A percentile compares a stretch with the other conserved stretches of the same genome.
Evolutionary conservation across 257 asterid genomes (phyloP).

Genomic region (Gentiana dahurica): DNA sequence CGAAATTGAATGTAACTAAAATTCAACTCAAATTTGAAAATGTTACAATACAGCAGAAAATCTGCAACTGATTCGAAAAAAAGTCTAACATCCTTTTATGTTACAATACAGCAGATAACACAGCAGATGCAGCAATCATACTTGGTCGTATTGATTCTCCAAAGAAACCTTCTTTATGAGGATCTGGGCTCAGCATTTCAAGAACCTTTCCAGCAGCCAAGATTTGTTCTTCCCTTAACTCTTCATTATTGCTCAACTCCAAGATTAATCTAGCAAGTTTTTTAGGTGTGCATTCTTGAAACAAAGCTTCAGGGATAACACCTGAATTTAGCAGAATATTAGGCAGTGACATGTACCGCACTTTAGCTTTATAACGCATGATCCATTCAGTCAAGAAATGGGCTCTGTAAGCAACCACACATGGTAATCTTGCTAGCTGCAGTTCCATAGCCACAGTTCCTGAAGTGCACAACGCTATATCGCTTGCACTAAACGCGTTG

Average conservation of each 20-base stretch:
- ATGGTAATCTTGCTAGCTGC: slow-evolving; percentile 92
- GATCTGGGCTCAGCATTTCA: slow-evolving; percentile 32
- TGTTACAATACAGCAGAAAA: no score
- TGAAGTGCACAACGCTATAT: slow-evolving; percentile 45
- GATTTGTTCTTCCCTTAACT: slow-evolving; percentile 52
- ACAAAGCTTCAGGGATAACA: slow-evolving; percentile 82
- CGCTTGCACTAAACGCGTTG: slow-evolving; percentile 64
- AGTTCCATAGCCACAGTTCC: slow-evolving; percentile 88
- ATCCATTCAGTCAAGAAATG: slow-evolving; percentile 78
- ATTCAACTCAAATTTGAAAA: no score
- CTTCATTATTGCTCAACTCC: slow-evolving; percentile 40
- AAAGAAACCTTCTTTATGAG: slow-evolving; percentile 11
- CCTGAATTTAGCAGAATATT: slow-evolving; percentile 65
- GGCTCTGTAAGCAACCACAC: slow-evolving; percentile 87
- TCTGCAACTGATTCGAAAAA: no score
- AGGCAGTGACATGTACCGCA: slow-evolving; percentile 81
- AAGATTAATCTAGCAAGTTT: slow-evolving; percentile 56
- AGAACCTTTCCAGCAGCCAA: slow-evolving; percentile 48
- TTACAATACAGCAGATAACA: slow-evolving; percentile 22
- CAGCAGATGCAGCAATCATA: slow-evolving; percentile 64
- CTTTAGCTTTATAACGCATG: slow-evolving; percentile 64
- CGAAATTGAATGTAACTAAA: no score
- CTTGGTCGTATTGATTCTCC: slow-evolving; percentile 37
- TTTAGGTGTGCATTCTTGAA: slow-evolving; percentile 67
- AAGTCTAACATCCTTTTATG: no score